Conservation (phyloP, 140 eudicot species). For the Anethum foeniculum region DNA sequence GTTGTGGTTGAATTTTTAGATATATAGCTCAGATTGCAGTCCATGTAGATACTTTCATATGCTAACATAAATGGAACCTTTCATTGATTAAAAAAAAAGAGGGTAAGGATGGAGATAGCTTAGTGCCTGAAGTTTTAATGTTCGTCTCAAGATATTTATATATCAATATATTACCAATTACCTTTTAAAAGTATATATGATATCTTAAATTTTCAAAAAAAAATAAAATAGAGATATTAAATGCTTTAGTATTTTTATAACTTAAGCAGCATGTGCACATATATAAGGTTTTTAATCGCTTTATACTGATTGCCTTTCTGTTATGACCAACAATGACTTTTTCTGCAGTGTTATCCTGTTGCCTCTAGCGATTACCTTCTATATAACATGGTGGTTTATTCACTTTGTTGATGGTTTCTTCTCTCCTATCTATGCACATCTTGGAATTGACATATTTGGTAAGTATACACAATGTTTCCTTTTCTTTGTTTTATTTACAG, state of each 20-base stretch:
- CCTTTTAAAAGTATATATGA: neutral
- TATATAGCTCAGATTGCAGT: neutral
- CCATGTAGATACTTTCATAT: neutral
- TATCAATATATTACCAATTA: neutral
- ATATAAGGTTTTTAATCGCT: neutral
- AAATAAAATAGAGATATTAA: neutral
- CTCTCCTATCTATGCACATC: conserved; percentile 78
- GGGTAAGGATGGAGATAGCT: neutral
- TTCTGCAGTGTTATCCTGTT: conserved; percentile 65
- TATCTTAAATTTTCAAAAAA: neutral
- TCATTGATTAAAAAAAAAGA: neutral
- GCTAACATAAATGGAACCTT: neutral
- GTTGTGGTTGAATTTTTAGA: neutral
- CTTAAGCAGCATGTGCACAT: neutral
- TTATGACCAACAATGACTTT: conserved; percentile 7
- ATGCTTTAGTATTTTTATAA: neutral
- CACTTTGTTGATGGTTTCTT: conserved; percentile 87
- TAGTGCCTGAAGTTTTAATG: neutral
- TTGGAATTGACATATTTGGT: conserved; percentile 77
- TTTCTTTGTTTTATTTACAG: neutral
- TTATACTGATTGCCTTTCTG: neutral
- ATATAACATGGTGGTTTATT: conserved; percentile 82
- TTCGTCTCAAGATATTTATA: neutral
- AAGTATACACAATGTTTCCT: conserved; percentile 12
- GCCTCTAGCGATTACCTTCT: conserved; percentile 78